These are phyloP conservation scores for Talaromyces proteolyticus DNA, from an alignment of 495 filamentous ascomycete species.

Conservation along the genomic window DNA sequence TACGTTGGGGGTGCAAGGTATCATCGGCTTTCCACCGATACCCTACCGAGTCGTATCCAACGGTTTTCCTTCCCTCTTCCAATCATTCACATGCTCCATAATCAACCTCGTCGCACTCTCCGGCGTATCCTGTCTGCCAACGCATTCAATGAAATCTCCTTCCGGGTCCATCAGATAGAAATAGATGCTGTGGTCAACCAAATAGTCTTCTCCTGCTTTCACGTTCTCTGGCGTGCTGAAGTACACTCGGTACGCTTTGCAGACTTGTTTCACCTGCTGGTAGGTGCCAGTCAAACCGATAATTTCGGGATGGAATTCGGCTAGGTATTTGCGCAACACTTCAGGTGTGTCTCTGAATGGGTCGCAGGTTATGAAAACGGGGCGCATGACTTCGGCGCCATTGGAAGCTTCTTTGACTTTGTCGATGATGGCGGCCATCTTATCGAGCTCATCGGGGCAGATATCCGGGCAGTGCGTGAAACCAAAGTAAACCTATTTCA, in stretches of 20 bases:
- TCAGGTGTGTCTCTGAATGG: constrained; percentile 83
- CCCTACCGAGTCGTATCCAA: constrained; percentile 21
- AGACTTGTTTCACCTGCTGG: constrained; percentile 84
- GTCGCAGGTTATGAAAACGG: constrained; percentile 94
- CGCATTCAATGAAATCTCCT: constrained; percentile 95
- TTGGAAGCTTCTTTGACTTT: constrained; percentile 53
- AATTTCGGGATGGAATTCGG: constrained; percentile 86
- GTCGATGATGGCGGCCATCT: constrained; percentile 93
- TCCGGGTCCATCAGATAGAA: constrained; percentile 99
- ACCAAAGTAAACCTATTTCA: constrained; percentile 80
- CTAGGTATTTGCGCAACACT: constrained; percentile 76
- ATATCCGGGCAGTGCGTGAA: constrained; percentile 99
- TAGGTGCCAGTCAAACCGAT: constrained; percentile 89
- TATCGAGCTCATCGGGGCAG: constrained; percentile 97
- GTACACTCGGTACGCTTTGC: constrained; percentile 94
- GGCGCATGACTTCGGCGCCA: constrained; percentile 48
- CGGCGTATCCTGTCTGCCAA: constrained; percentile 89
- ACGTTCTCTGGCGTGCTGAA: constrained; percentile 88
- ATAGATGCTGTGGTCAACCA: constrained; percentile 98
- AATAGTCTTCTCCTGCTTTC: constrained; percentile 88
- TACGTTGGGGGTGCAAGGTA: too few relatives aligned
- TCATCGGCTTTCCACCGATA: constrained; percentile 5
- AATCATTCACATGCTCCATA: constrained; percentile 82
- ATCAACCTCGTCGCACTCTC: constrained; percentile 82
- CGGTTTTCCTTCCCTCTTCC: constrained; percentile 55